Conservation (phyloP, 2,329 filamentous ascomycete species). For the Cladosporium sp. region DNA sequence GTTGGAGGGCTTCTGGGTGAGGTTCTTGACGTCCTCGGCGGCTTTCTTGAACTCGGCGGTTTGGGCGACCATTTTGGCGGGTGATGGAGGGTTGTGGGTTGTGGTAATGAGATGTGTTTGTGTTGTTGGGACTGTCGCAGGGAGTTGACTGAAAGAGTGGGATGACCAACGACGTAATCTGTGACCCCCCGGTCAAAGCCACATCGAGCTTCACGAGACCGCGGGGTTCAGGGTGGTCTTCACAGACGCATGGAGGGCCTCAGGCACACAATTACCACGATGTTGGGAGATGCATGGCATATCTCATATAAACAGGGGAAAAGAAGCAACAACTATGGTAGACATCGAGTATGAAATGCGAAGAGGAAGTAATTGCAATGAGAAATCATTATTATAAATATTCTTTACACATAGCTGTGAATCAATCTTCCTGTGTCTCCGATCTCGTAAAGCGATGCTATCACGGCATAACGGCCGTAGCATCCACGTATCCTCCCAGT, state of each 20-base stretch:
- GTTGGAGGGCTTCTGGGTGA: slow-evolving; percentile 60
- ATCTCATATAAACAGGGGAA: too few relatives aligned
- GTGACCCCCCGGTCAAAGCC: neutral
- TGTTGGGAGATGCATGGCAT: too few relatives aligned
- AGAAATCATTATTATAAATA: neutral
- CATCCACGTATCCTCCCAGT: too few relatives aligned
- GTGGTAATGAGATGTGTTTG: neutral
- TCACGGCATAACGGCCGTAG: neutral
- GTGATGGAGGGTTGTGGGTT: neutral
- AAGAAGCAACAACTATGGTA: too few relatives aligned
- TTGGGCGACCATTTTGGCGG: slow-evolving; percentile 16
- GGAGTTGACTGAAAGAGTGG: neutral
- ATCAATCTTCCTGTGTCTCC: too few relatives aligned
- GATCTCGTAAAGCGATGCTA: too few relatives aligned
- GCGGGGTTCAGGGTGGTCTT: neutral
- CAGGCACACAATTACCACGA: too few relatives aligned
- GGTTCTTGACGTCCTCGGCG: slow-evolving; percentile 61
- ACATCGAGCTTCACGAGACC: neutral
- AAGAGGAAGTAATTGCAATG: neutral
- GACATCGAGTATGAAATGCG: too few relatives aligned
- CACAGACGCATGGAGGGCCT: neutral
- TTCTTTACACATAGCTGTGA: too few relatives aligned
- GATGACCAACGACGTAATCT: slow-evolving; percentile 10
- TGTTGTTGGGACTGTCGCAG: slow-evolving; percentile 3
- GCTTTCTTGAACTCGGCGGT: slow-evolving; percentile 78